Conservation (phyloP, 441 rosid species). For the Erodium texanum region DNA sequence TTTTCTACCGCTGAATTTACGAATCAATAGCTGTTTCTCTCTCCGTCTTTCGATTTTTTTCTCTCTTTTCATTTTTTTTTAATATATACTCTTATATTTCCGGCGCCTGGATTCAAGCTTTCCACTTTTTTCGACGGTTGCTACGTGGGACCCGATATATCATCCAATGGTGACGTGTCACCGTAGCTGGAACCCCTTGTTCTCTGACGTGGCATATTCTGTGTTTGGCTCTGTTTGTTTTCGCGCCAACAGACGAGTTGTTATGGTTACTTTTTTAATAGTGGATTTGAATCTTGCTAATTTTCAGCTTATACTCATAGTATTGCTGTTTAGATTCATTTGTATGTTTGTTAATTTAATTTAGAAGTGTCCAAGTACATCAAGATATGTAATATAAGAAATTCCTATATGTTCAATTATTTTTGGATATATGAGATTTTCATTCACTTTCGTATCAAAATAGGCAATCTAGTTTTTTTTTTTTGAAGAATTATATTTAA, state of each 20-base stretch:
- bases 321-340: no score
- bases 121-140: constrained; percentile 1
- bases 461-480: no score
- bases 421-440: no score
- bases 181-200: neutral
- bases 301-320: no score
- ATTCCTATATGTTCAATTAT: no score
- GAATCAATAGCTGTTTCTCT: neutral
- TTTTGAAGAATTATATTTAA: no score
- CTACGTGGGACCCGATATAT: neutral
- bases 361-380: no score
- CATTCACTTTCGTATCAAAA: no score
- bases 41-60: neutral
- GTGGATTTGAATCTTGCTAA: no score
- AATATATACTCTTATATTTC: neutral
- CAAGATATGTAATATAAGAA: no score
- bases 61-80: neutral
- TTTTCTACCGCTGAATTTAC: constrained; percentile 3
- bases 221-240: neutral
- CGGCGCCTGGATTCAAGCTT: neutral
- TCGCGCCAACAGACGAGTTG: neutral
- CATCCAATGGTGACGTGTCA: neutral
- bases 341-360: no score
- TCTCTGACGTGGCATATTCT: neutral
- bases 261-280: no score